Conservation (phyloP, 805 yeast species). For the Cyberlindnera petersonii region DNA sequence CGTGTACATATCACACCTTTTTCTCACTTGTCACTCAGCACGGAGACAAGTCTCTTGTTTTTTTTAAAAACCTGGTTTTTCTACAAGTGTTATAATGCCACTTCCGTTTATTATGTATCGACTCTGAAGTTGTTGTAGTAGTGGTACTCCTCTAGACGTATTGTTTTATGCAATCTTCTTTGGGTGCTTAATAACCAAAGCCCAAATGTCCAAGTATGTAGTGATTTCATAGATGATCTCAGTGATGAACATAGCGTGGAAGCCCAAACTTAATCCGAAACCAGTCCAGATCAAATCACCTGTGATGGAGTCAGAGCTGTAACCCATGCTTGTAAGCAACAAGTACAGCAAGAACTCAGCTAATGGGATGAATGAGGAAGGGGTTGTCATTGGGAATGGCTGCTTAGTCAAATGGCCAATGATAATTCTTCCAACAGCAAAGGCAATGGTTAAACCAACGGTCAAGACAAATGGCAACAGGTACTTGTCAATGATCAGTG, state of each 20-base stretch:
- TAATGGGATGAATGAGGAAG: slow-evolving; percentile 66
- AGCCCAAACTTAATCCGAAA: slow-evolving; percentile 60
- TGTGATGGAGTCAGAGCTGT: slow-evolving; percentile 40
- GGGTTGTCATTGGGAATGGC: slow-evolving; percentile 66
- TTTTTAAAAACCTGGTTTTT: no score
- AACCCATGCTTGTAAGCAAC: slow-evolving; percentile 25
- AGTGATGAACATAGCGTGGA: slow-evolving; percentile 67
- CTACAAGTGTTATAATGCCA: no score
- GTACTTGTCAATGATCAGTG: slow-evolving; percentile 31
- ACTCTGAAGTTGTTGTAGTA: no score
- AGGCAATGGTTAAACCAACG: slow-evolving; percentile 74
- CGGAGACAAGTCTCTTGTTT: no score
- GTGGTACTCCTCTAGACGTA: neutral
- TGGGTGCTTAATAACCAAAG: slow-evolving; percentile 78
- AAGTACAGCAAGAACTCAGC: slow-evolving; percentile 38
- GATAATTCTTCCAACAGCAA: slow-evolving; percentile 87
- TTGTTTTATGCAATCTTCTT: slow-evolving; percentile 34
- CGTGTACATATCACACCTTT: neutral
- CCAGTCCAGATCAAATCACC: slow-evolving; percentile 59
- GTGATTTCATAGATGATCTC: slow-evolving; percentile 82
- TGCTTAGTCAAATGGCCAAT: slow-evolving; percentile 81
- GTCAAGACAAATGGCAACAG: slow-evolving; percentile 61
- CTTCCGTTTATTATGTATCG: no score
- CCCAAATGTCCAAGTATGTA: slow-evolving; percentile 75
- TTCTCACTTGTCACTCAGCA: neutral